Base-by-base conservation (phyloP, 495 filamentous ascomycete species). In the Lophiotrema nucula region DNA sequence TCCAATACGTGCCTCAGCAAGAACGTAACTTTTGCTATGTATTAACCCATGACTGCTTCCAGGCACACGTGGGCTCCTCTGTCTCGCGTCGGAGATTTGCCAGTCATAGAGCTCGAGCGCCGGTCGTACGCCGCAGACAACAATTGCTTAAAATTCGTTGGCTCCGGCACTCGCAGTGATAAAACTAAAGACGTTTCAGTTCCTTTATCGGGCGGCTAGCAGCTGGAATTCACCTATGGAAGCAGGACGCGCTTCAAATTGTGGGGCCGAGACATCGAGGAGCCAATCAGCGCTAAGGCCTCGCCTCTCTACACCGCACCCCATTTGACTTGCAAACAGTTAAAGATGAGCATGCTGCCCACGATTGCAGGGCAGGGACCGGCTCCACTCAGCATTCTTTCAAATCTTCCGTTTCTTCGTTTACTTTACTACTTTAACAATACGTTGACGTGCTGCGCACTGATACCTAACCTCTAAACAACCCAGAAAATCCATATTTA, bases 321-420 rank as follows among this genome's bases (percentile, higher is more conserved):
- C 19, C 39, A 43, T 6, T 43, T 6, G 6, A 43, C 8, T 43
- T 16, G 6, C 39, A 43, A 43, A 43, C 8, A 43, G 39, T 10
- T 43, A 43, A 43, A 43, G 39, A 43, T 43, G 39, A 16, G 8
- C 19, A 6, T 43, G 8, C 39, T 6, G 8, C 39, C 39, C 8
- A 10, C 6, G 8, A 10, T 16, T 43, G 19, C 39, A 43, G 39
- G 39, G 39, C 39, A 43, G 39, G 39, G 39, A 43, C 39, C 39
- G 39, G 39, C 6, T 43, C 39, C 39, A 43, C 39, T 43, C 39
- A 43, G 39, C 39, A 43, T 43, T 43, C 39, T 43, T 21, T 43
- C 39, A 43, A 43, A 43, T 6, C 19, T 43, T 43, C 19, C 39
- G n/a, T 43, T 19, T 10, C 39, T 43, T 43, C 39, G 6, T 43